Evolutionary conservation across 345 rosid genomes (phyloP).

Genomic region (Crucihimalaya himalaica): DNA sequence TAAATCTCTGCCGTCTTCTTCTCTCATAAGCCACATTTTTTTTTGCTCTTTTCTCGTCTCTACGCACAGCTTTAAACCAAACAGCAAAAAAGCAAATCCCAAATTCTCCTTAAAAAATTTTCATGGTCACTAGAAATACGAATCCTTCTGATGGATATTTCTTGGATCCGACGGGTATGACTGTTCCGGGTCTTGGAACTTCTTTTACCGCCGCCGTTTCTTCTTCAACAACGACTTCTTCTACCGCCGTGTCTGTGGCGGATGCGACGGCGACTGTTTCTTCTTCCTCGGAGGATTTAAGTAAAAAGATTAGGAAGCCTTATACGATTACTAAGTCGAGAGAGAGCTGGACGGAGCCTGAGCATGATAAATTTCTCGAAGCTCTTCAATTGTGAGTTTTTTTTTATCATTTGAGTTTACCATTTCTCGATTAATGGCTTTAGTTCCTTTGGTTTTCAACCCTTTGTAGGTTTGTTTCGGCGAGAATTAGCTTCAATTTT

Average conservation of each 20-base stretch:
- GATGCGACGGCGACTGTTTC: slow-evolving; percentile 45
- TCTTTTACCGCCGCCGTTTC: slow-evolving; percentile 47
- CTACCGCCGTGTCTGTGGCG: slow-evolving; percentile 34
- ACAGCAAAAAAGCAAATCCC: not conserved
- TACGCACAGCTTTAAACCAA: not conserved
- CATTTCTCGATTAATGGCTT: slow-evolving; percentile 10
- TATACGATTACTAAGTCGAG: slow-evolving; percentile 87
- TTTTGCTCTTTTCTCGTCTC: not conserved
- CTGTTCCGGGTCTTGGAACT: slow-evolving; percentile 53
- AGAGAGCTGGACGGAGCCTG: slow-evolving; percentile 98
- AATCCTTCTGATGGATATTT: slow-evolving; percentile 60
- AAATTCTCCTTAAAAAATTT: not conserved
- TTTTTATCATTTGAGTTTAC: not conserved
- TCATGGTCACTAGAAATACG: slow-evolving; percentile 69
- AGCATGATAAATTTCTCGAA: slow-evolving; percentile 91
- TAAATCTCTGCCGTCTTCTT: slow-evolving; percentile 15
- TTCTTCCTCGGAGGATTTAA: slow-evolving; percentile 61
- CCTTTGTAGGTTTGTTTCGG: slow-evolving; percentile 10
- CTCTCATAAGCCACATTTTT: slow-evolving; percentile 20
- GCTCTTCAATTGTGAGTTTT: slow-evolving; percentile 83
- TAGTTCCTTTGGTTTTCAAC: not conserved
- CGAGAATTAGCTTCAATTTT: not conserved
- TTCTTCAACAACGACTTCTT: slow-evolving; percentile 29
- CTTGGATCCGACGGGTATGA: slow-evolving; percentile 73
- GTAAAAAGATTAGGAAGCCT: slow-evolving; percentile 80